These are phyloP conservation scores for Mallotus repandus DNA, from an alignment of 441 rosid genomes.

Conservation along the genomic window DNA sequence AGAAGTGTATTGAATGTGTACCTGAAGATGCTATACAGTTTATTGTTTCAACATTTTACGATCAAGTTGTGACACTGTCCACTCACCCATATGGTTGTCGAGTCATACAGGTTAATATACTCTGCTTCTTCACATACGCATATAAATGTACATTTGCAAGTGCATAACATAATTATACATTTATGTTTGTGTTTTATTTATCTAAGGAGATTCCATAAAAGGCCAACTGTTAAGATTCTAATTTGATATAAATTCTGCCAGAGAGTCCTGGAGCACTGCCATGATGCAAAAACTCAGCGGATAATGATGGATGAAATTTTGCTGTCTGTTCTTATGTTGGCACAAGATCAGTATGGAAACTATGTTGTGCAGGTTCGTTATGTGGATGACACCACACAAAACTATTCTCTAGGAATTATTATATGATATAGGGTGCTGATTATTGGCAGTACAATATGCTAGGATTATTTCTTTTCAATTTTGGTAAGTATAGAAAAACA, in stretches of 20 bases:
- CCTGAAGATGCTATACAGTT: slow-evolving; percentile 70
- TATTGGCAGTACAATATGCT: background rate
- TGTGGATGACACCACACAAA: background rate
- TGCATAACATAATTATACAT: background rate
- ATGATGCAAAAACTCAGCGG: slow-evolving; percentile 54
- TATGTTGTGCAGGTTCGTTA: slow-evolving; percentile 78
- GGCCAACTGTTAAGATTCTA: background rate
- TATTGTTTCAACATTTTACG: slow-evolving; percentile 65
- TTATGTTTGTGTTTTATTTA: background rate
- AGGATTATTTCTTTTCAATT: background rate
- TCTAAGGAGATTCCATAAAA: slow-evolving; percentile 1
- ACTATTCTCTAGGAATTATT: background rate
- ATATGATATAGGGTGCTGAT: background rate
- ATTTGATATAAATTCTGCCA: slow-evolving; percentile 33
- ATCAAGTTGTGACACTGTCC: slow-evolving; percentile 68
- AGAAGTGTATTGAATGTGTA: slow-evolving; percentile 84
- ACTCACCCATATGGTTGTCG: slow-evolving; percentile 92
- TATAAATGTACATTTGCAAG: background rate
- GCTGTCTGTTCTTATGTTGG: slow-evolving; percentile 65
- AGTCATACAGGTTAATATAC: slow-evolving; percentile 59
- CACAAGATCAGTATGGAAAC: slow-evolving; percentile 83
- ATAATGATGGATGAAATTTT: slow-evolving; percentile 68
- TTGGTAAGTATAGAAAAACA: slow-evolving; percentile 1
- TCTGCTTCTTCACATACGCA: background rate
- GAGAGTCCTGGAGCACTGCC: slow-evolving; percentile 81